Base-by-base conservation (phyloP, 169 alveolate genomes). In the Eimeria maxima region DNA sequence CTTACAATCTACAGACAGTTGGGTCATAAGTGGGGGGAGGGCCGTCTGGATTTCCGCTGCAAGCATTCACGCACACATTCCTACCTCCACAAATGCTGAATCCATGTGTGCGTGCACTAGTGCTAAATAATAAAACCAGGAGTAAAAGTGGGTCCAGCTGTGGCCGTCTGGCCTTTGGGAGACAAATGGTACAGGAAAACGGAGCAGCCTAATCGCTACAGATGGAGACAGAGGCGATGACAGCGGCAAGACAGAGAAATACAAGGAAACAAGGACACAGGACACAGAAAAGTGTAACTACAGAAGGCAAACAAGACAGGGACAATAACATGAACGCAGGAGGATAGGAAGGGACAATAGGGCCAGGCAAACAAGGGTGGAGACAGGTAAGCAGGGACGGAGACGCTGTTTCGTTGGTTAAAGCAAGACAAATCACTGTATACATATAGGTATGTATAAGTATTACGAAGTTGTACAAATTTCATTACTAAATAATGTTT, bases 41-140 rank as follows among this genome's bases (percentile, higher is more conserved):
- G 69, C 69, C n/a, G 69, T 60, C 69, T 60, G n/a, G n/a, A 60
- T 60, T 27, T 60, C 69, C 69, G 69, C 69, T 60, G 69, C 69
- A 60, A 3, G 69, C 69, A 60, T 18, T 24, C 38, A 8, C 69
- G 5, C 18, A 60, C n/a, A 18, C 69, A 60, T 20, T 16, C 69
- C 20, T 24, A 60, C 69, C n/a, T 27, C n/a, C 8, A 60, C 20
- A 60, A 60, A 16, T 60, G 18, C 69, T 60, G 69, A 18, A 60
- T 4, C 27, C 69, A 60, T 60, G 69, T 24, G 20, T 60, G 69
- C 69, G 20, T 20, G n/a, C 20, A 60, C 38, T 33, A 33, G 1
- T 33, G 1, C 38, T 33, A 33, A 0, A 33, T 27, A 60, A 5
- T 53, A 14, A 14, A 7, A 53, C 11, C n/a, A 20, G 20, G 69